Evolutionary conservation across 306 rosid species (phyloP).

Genomic region (Lathyrus aphaca): DNA sequence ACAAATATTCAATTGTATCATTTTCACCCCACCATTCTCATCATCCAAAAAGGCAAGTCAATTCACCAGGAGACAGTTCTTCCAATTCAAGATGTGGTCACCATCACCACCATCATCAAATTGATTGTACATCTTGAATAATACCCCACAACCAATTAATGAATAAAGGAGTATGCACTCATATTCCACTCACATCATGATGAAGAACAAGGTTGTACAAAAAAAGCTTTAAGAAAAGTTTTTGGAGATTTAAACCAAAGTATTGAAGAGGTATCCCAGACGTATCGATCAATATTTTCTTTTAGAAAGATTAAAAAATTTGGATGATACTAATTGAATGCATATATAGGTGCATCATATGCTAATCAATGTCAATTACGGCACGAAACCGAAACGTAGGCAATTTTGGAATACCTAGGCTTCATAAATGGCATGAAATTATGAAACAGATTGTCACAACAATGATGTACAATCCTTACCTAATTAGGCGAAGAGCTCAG

Average conservation of each 20-base stretch:
- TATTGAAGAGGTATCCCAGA: not conserved
- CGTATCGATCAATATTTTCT: not conserved
- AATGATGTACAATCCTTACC: conserved; percentile 18
- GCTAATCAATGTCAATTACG: not conserved
- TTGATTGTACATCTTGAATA: not conserved
- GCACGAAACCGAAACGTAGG: not conserved
- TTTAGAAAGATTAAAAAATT: not conserved
- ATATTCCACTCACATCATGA: not conserved
- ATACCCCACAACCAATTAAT: not conserved
- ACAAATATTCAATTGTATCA: conserved; percentile 4
- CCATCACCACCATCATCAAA: not conserved
- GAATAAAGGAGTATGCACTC: not conserved
- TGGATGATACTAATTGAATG: not conserved
- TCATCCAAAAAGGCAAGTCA: conserved; percentile 4
- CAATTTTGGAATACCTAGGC: not conserved
- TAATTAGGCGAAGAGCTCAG: conserved; percentile 2
- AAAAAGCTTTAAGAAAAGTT: not conserved
- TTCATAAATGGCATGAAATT: conserved; percentile 7
- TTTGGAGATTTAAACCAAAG: not conserved
- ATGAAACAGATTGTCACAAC: conserved; percentile 15
- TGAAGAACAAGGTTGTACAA: not conserved
- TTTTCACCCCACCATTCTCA: not conserved
- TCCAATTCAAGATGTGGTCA: not conserved
- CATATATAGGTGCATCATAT: not conserved
- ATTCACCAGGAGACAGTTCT: not conserved